Evolutionary conservation across 768 basidiomycete genomes (phyloP).

Genomic region (Brasilioporus rufonigricans): DNA sequence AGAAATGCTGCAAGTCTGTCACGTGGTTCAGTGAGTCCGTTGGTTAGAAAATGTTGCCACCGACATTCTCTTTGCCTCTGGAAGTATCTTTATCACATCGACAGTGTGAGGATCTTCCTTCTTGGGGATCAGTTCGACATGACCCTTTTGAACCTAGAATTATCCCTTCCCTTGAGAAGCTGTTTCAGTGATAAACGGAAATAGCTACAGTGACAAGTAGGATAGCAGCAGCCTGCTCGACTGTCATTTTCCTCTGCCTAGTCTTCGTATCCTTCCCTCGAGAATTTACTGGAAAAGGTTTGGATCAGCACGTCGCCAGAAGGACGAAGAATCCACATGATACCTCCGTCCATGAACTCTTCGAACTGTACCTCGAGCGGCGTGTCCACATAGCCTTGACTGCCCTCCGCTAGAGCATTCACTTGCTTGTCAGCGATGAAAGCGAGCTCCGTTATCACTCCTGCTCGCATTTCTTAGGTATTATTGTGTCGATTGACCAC

Average conservation of each 20-base stretch:
- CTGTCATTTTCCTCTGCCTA: constrained; percentile 20
- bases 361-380: constrained; percentile 25
- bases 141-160: constrained; percentile 26
- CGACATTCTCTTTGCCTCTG: constrained; percentile 23
- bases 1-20: constrained; percentile 27
- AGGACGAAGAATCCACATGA: background rate
- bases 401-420: background rate
- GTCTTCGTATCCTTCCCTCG: constrained; percentile 21
- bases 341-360: constrained; percentile 31
- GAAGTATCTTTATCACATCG: constrained; percentile 25
- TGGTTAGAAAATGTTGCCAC: background rate
- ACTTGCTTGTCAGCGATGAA: constrained; percentile 18
- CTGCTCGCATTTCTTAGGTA: constrained; percentile 9
- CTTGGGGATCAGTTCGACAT: constrained; percentile 21
- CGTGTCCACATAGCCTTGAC: background rate
- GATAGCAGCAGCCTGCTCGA: constrained; percentile 24
- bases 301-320: background rate
- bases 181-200: background rate
- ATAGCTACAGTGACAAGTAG: constrained; percentile 23
- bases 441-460: constrained; percentile 27
- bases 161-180: background rate
- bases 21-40: background rate
- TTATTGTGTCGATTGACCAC: background rate
- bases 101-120: constrained; percentile 13
- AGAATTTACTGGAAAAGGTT: constrained; percentile 19